phyloP scores from a whole-genome alignment of 2,329 filamentous ascomycete species.

The Cladophialophora yegresii region DNA sequence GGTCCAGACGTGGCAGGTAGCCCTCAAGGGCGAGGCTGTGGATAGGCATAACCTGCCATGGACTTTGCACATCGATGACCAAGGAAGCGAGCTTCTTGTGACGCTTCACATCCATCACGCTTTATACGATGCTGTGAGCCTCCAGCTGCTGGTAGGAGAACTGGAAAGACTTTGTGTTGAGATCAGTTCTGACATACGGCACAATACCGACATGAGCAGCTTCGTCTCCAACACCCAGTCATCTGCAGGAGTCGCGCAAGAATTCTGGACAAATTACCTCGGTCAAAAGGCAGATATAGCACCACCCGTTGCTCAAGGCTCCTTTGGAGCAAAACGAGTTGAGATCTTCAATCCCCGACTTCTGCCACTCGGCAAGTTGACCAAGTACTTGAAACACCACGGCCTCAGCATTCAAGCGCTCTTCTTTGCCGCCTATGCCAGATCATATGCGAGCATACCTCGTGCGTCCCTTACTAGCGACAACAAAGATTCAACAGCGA shows the following conservation, averaged over 20 bases:
- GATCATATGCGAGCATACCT: constrained; percentile 48
- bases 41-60: constrained; percentile 29
- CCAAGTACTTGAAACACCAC: constrained; percentile 47
- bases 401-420: constrained; percentile 72
- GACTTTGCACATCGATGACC: constrained; percentile 11
- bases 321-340: constrained; percentile 34
- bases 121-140: constrained; percentile 81
- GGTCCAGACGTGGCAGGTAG: constrained; percentile 31
- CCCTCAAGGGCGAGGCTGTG: constrained; percentile 22
- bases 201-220: constrained; percentile 37
- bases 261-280: constrained; percentile 52
- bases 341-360: constrained; percentile 53
- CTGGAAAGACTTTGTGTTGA: constrained; percentile 51
- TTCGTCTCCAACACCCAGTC: constrained; percentile 16
- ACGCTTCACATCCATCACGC: constrained; percentile 76
- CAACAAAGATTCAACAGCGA: neutral
- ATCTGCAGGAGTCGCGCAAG: constrained; percentile 24
- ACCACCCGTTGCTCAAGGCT: constrained; percentile 8
- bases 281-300: constrained; percentile 15
- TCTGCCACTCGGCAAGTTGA: constrained; percentile 47
- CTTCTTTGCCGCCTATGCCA: constrained; percentile 72
- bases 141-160: constrained; percentile 63
- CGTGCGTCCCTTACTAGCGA: constrained; percentile 23
- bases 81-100: constrained; percentile 36
- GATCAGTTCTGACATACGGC: constrained; percentile 16